Conservation (phyloP, 2,329 filamentous ascomycete species). For the Pochonia chlamydosporia region DNA sequence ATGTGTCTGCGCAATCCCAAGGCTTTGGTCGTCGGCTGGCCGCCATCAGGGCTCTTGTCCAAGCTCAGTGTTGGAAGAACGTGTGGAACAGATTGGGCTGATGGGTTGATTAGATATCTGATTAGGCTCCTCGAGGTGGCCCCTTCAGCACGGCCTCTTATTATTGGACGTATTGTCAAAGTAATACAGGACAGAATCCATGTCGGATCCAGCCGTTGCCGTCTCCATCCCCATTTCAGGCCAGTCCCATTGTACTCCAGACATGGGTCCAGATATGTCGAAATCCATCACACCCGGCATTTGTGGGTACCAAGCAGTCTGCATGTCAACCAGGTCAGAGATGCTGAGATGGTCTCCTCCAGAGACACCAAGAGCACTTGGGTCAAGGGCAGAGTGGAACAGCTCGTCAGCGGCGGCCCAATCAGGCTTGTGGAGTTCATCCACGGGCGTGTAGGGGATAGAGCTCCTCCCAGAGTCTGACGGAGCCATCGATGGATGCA, state of each 20-base stretch:
- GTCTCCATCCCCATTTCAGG: slow-evolving; percentile 11
- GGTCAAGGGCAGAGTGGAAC: slow-evolving; percentile 16
- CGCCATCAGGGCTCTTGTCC: too few species aligned
- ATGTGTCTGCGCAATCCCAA: too few species aligned
- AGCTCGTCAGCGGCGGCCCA: slow-evolving; percentile 19
- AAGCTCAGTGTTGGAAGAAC: not conserved
- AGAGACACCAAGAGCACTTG: slow-evolving; percentile 12
- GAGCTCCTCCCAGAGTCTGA: slow-evolving; percentile 13
- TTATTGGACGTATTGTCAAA: slow-evolving; percentile 12
- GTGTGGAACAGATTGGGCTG: too few species aligned
- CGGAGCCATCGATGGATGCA: slow-evolving; percentile 14
- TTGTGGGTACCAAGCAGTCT: slow-evolving; percentile 22
- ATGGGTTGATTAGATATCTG: too few species aligned
- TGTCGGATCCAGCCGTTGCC: slow-evolving; percentile 11
- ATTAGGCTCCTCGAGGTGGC: not conserved
- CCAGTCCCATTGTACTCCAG: slow-evolving; percentile 23
- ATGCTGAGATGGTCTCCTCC: slow-evolving; percentile 16
- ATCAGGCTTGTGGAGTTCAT: slow-evolving; percentile 16
- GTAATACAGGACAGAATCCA: slow-evolving; percentile 18
- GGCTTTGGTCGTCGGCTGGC: too few species aligned
- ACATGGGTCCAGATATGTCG: slow-evolving; percentile 18
- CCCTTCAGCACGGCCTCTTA: slow-evolving; percentile 8
- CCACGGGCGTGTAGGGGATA: slow-evolving; percentile 17
- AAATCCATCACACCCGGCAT: slow-evolving; percentile 23
- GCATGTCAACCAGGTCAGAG: slow-evolving; percentile 17